Evolutionary conservation across 2,329 filamentous ascomycete genomes (phyloP).

Genomic region (Neonectria sp.): DNA sequence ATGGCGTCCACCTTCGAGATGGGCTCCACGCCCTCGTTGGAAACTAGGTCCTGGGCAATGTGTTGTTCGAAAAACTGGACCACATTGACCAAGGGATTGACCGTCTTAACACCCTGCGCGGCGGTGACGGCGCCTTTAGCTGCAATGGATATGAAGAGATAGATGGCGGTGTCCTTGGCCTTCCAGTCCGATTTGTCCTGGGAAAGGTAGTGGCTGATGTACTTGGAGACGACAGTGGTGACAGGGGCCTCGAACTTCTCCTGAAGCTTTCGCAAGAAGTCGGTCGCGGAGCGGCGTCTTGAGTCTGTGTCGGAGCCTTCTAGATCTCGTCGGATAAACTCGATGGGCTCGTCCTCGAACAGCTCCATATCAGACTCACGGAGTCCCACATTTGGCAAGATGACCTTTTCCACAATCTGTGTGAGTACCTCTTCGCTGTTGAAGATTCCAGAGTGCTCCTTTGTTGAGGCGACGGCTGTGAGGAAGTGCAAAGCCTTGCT

Average conservation of each 20-base stretch:
- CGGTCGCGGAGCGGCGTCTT: slow-evolving; percentile 89
- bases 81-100: slow-evolving; percentile 90
- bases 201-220: slow-evolving; percentile 88
- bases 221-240: slow-evolving; percentile 87
- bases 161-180: slow-evolving; percentile 97
- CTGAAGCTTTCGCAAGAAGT: slow-evolving; percentile 91
- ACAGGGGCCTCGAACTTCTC: slow-evolving; percentile 90
- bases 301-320: slow-evolving; percentile 98
- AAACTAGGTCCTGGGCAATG: slow-evolving; percentile 89
- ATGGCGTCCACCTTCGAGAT: slow-evolving; percentile 98
- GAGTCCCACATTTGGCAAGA: slow-evolving; percentile 91
- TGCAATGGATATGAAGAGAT: slow-evolving; percentile 94
- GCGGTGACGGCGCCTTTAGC: slow-evolving; percentile 91
- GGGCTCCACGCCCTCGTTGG: slow-evolving; percentile 78
- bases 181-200: slow-evolving; percentile 92
- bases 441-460: slow-evolving; percentile 86
- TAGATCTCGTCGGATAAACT: slow-evolving; percentile 95
- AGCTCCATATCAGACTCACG: slow-evolving; percentile 95
- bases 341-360: slow-evolving; percentile 98
- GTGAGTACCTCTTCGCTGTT: slow-evolving; percentile 84
- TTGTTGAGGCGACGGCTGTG: slow-evolving; percentile 86
- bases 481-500: slow-evolving; percentile 96
- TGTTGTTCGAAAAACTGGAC: slow-evolving; percentile 96
- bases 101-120: slow-evolving; percentile 89
- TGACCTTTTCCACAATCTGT: slow-evolving; percentile 95